These are phyloP conservation scores for Trypanosoma theileri DNA, from an alignment of 208 protist species.

Conservation along the genomic window DNA sequence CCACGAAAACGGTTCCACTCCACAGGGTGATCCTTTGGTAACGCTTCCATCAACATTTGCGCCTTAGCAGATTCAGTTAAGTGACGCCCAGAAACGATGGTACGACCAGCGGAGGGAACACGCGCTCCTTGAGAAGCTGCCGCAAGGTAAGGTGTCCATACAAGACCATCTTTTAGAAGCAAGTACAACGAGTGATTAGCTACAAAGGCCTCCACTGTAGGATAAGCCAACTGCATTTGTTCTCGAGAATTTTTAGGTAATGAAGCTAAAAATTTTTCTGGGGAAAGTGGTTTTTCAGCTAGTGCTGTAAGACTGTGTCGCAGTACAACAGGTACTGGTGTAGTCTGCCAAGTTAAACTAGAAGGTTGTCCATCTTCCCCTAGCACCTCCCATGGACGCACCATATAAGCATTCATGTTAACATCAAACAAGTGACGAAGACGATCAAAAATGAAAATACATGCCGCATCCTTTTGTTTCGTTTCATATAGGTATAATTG, in stretches of 20 bases:
- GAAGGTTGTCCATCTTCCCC: constrained; percentile 56
- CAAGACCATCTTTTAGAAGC: constrained; percentile 29
- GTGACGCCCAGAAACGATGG: background rate
- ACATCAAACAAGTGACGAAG: constrained; percentile 86
- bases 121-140: constrained; percentile 25
- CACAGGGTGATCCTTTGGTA: constrained; percentile 41
- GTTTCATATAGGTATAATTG: constrained; percentile 31
- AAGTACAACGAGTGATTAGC: constrained; percentile 73
- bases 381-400: constrained; percentile 71
- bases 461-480: constrained; percentile 16
- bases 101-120: constrained; percentile 2
- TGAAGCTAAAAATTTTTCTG: constrained; percentile 29
- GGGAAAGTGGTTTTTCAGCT: constrained; percentile 32
- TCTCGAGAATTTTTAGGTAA: constrained; percentile 30
- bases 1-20: constrained; percentile 22
- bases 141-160: constrained; percentile 59
- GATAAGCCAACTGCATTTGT: constrained; percentile 38
- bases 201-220: constrained; percentile 44
- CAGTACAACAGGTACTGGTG: constrained; percentile 67
- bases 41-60: constrained; percentile 30
- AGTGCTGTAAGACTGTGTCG: constrained; percentile 33
- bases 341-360: constrained; percentile 75
- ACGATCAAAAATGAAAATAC: constrained; percentile 78
- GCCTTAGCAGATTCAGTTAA: constrained; percentile 29
- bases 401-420: constrained; percentile 34